Evolutionary conservation across 495 filamentous ascomycete species (phyloP), one percentile per base, ranked within the genome.

Genomic region (Talaromyces liani): DNA sequence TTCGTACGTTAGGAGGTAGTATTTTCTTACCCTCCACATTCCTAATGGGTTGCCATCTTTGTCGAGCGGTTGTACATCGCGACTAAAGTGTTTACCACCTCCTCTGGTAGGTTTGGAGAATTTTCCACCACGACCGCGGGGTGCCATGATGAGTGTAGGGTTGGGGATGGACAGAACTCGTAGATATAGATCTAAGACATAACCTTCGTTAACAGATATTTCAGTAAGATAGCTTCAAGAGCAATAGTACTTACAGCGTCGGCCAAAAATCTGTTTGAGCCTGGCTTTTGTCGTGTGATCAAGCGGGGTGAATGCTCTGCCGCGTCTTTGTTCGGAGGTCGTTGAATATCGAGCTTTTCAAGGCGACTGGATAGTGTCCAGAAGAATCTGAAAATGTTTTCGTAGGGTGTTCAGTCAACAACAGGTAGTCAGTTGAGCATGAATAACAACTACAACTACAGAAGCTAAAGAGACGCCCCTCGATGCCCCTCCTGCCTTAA

Each of bases 1-100:
- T 33, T 45, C 20, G 16, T 24, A 34, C 16, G 55, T 56, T 31
- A 65, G 24, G n/a, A 67, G 61, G 65, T 34, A 9, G 7, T n/a
- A 10, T 25, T 65, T 36, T 31, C 29, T 47, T 79, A 88, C 87
- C 68, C 77, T 82, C 92, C 93, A 94, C 80, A 96, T 89, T 75
- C 87, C 82, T 57, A 84, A 73, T 8, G 80, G 76, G 63, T 91
- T 91, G 65, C 91, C 92, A 72, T 97, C 90, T 58, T 87, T 88
- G 68, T 95, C 92, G 67, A 92, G 80, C 6, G 92, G 93, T 71
- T 86, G 85, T 10, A 97, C 85, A 72, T 97, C 88, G 45, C 88
- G 87, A 65, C 93, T 96, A 83, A 92, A 98, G 65, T 95, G 87
- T 77, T 97, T 96, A 67, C 93, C 94, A 62, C 93, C 91, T 80